Conservation (phyloP, 768 basidiomycete species). For the Glaciozyma martinii region DNA sequence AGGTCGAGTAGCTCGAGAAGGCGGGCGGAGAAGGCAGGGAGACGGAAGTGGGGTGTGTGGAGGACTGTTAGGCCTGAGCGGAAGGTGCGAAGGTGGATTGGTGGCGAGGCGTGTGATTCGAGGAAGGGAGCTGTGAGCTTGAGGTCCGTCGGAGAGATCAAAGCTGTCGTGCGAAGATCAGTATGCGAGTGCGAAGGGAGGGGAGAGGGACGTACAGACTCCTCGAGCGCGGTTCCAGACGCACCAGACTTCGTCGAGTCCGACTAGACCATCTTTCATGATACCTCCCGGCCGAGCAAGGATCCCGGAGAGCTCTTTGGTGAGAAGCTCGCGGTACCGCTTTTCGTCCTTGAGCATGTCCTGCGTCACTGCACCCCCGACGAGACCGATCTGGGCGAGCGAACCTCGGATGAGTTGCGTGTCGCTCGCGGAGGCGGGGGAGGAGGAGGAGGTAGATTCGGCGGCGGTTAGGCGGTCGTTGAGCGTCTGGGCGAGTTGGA, state of each 20-base stretch:
- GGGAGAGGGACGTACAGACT: slow-evolving; percentile 20
- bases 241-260: slow-evolving; percentile 35
- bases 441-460: slow-evolving; percentile 7
- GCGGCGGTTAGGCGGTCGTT: slow-evolving; percentile 35
- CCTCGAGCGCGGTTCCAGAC: slow-evolving; percentile 32
- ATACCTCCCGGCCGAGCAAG: slow-evolving; percentile 39
- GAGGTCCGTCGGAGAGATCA: slow-evolving; percentile 80
- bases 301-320: slow-evolving; percentile 67
- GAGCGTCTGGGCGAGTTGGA: slow-evolving; percentile 74
- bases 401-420: slow-evolving; percentile 80
- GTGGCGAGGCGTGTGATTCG: slow-evolving; percentile 54
- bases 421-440: slow-evolving; percentile 18
- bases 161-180: slow-evolving; percentile 47
- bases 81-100: slow-evolving; percentile 36
- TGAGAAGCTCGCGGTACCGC: slow-evolving; percentile 54
- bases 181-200: neutral
- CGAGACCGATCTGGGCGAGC: slow-evolving; percentile 75
- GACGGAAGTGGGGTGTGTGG: slow-evolving; percentile 69
- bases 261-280: slow-evolving; percentile 19
- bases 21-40: slow-evolving; percentile 58
- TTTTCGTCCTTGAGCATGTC: slow-evolving; percentile 80
- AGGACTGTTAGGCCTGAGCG: slow-evolving; percentile 65
- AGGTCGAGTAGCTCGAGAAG: slow-evolving; percentile 49
- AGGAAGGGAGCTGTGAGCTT: slow-evolving; percentile 56
- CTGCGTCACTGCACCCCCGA: slow-evolving; percentile 69